Percentiles rank a stretch among this genome's conserved stretches.
Conservation (phyloP, 2,329 filamentous ascomycete species). For the Penicillium carneum region DNA sequence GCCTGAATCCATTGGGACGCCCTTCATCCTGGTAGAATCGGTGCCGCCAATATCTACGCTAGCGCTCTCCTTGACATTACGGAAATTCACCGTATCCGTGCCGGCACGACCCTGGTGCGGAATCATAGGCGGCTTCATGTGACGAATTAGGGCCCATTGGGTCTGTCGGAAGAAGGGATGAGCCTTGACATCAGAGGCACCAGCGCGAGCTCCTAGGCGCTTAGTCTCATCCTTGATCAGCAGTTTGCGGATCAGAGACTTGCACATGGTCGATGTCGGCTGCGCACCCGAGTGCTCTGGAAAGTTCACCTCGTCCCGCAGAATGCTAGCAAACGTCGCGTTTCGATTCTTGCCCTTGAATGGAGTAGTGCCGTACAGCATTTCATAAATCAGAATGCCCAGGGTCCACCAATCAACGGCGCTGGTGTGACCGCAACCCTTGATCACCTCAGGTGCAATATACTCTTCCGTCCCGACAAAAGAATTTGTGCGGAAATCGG, state of each 20-base stretch:
- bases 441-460: constrained; percentile 97
- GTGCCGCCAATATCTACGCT: constrained; percentile 74
- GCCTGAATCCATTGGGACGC: constrained; percentile 85
- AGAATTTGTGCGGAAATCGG: constrained; percentile 96
- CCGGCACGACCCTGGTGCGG: constrained; percentile 82
- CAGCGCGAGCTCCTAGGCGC: constrained; percentile 88
- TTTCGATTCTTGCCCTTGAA: constrained; percentile 99
- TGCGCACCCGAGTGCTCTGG: constrained; percentile 84
- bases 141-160: constrained; percentile 94
- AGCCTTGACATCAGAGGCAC: constrained; percentile 93
- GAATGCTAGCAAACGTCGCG: constrained; percentile 95
- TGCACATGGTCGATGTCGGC: constrained; percentile 92
- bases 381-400: constrained; percentile 96
- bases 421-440: constrained; percentile 96
- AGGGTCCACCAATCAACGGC: constrained; percentile 99
- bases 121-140: constrained; percentile 97
- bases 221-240: constrained; percentile 97
- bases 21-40: constrained; percentile 63
- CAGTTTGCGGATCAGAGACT: constrained; percentile 92
- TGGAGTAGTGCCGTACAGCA: constrained; percentile 96
- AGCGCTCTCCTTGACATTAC: constrained; percentile 95
- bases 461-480: constrained; percentile 99
- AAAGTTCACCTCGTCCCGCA: constrained; percentile 94
- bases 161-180: constrained; percentile 96
- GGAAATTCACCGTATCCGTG: constrained; percentile 94